A percentile compares a stretch with the other conserved stretches of the same genome.
Evolutionary conservation across 176 grass and related monocot species (phyloP).

Genomic region (Elymus sibiricus): DNA sequence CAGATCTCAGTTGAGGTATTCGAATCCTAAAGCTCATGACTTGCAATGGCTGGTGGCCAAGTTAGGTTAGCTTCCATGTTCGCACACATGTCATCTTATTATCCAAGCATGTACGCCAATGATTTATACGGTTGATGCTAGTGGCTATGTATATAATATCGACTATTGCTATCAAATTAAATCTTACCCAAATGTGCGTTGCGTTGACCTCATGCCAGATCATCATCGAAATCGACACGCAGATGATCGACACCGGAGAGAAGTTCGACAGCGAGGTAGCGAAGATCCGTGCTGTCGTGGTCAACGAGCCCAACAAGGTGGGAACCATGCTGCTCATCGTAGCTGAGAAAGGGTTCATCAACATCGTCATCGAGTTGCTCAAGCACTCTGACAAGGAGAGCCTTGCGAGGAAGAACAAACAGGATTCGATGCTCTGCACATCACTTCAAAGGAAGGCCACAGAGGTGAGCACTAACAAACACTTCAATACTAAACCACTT

Average conservation of each 20-base stretch:
- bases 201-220: neutral
- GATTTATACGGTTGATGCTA: too few relatives aligned
- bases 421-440: conserved; percentile 75
- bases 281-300: conserved; percentile 70
- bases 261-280: conserved; percentile 77
- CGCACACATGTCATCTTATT: too few relatives aligned
- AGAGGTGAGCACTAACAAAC: conserved; percentile 47
- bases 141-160: too few relatives aligned
- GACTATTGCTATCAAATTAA: too few relatives aligned
- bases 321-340: conserved; percentile 73
- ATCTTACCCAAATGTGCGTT: too few relatives aligned
- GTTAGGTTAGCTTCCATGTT: too few relatives aligned
- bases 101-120: too few relatives aligned
- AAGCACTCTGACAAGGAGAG: conserved; percentile 82
- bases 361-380: conserved; percentile 87
- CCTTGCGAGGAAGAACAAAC: conserved; percentile 75
- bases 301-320: conserved; percentile 64
- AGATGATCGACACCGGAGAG: conserved; percentile 75
- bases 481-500: neutral
- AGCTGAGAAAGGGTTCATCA: too few relatives aligned
- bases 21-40: too few relatives aligned
- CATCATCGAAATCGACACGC: neutral
- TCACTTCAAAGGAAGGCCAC: conserved; percentile 77
- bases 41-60: too few relatives aligned
- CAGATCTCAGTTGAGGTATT: too few relatives aligned